Evolutionary conservation across 2,329 filamentous ascomycete genomes (phyloP), one percentile per base, ranked within the genome.

Genomic region (Penicillium sp.): DNA sequence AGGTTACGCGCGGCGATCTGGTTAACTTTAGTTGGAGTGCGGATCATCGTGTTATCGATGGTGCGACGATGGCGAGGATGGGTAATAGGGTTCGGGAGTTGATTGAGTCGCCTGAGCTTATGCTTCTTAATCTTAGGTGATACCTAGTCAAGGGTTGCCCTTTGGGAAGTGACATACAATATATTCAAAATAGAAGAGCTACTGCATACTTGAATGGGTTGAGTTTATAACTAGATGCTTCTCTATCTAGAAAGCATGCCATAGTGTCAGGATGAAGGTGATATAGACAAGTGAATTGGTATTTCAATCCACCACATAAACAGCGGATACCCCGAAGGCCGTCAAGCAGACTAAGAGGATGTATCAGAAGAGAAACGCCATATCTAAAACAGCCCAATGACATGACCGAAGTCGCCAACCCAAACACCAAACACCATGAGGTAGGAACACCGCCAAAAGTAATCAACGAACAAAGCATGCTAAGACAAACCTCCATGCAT

Each of bases 11-110:
- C 72, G 88, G 83, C 68, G 86, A 95, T 64, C 80, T 95, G 53
- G 86, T 86, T 67, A 90, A 95, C 65, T 89, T 97, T 61, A 97
- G 91, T 72, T 97, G 92, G 92, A 92, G 88, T 68, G 92, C 92
- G 5, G 91, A 97, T 71, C 93, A 99, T 72, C 79, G 93, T 16
- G 88, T 97, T 46, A 84, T 97, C 39, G 93, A 99, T 71, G 93
- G 93, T 2, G 92, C 92, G 39, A 95, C 91, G 52, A 89, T 95
- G 81, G 93, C 93, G 16, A 80, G 91, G 58, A 92, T 92, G 68
- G 90, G 89, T 11, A 89, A 91, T 62, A 80, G 86, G 54, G 87
- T 97, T 18, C 83, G 84, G 60, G 77, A 77, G 43, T 82, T 88
- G 59, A 80, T 97, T 33, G 91, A 97, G 74, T 83, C 88, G 64